Conservation (phyloP, 2,329 filamentous ascomycete genomes). For the Alternaria ethzedia region DNA sequence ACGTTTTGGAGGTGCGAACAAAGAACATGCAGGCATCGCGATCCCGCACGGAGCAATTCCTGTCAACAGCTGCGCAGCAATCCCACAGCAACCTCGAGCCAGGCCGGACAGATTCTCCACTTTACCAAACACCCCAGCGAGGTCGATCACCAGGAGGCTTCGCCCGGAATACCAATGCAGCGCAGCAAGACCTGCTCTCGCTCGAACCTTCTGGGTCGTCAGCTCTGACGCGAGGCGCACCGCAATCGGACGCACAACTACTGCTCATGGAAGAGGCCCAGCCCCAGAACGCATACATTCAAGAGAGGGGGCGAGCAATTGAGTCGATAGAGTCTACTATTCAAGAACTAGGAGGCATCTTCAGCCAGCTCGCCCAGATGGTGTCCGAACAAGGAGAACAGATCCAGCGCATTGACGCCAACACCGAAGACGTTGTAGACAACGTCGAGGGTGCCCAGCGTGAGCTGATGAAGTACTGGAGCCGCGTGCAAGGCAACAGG, state of each 20-base stretch:
- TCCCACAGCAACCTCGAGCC: constrained; percentile 66
- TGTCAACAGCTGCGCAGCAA: constrained; percentile 84
- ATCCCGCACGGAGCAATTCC: constrained; percentile 93
- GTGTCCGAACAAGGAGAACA: constrained; percentile 97
- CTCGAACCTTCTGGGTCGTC: constrained; percentile 71
- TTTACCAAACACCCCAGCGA: constrained; percentile 80
- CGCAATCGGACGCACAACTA: constrained; percentile 81
- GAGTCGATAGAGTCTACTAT: constrained; percentile 97
- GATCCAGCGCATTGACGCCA: constrained; percentile 96
- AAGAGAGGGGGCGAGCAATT: constrained; percentile 92
- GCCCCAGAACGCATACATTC: constrained; percentile 84
- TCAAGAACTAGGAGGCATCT: constrained; percentile 87
- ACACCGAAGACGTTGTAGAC: constrained; percentile 96
- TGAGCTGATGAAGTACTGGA: constrained; percentile 97
- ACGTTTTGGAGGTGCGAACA: constrained; percentile 92
- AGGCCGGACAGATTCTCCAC: constrained; percentile 78
- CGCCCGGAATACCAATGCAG: constrained; percentile 52
- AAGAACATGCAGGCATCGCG: constrained; percentile 97
- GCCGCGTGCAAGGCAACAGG: constrained; percentile 87
- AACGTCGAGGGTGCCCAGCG: constrained; percentile 97
- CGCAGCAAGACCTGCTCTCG: constrained; percentile 72
- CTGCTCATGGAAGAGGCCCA: constrained; percentile 89
- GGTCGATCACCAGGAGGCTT: constrained; percentile 62
- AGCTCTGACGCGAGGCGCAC: constrained; percentile 53
- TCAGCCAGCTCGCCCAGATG: constrained; percentile 94